Percentiles rank a stretch among this genome's conserved stretches.
Conservation (phyloP, 73 alveolate genomes). For the Paramecium pentaurelia region DNA sequence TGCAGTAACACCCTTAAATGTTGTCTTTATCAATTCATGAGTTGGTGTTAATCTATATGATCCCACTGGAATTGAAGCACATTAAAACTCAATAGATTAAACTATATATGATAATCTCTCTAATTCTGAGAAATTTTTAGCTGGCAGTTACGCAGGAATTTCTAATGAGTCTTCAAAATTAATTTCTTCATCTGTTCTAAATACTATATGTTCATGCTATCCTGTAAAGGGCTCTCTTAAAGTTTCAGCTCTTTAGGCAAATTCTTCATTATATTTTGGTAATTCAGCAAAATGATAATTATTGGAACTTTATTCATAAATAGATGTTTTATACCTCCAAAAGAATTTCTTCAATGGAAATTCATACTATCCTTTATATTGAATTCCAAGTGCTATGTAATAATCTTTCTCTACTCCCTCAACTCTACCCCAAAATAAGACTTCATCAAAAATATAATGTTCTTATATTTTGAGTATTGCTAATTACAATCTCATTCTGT, state of each 20-base stretch:
- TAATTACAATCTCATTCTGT: neutral
- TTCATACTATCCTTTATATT: conserved; percentile 74
- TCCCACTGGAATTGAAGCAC: conserved; percentile 93
- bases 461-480: conserved; percentile 19
- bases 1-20: conserved; percentile 60
- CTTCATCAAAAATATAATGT: conserved; percentile 63
- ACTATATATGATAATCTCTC: conserved; percentile 88
- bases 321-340: conserved; percentile 70
- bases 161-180: conserved; percentile 60
- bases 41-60: conserved; percentile 87
- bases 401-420: conserved; percentile 80
- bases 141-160: conserved; percentile 77
- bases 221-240: conserved; percentile 79
- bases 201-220: conserved; percentile 73
- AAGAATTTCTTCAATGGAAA: conserved; percentile 89
- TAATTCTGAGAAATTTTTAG: conserved; percentile 86
- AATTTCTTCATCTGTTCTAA: conserved; percentile 64
- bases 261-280: conserved; percentile 79
- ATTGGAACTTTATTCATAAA: conserved; percentile 56
- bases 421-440: conserved; percentile 86
- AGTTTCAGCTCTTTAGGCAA: conserved; percentile 66
- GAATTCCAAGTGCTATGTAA: conserved; percentile 84
- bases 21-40: conserved; percentile 83
- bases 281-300: conserved; percentile 80
- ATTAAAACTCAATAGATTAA: conserved; percentile 78